Conservation (phyloP, 148 eudicot species). For the Nyssa sinensis region DNA sequence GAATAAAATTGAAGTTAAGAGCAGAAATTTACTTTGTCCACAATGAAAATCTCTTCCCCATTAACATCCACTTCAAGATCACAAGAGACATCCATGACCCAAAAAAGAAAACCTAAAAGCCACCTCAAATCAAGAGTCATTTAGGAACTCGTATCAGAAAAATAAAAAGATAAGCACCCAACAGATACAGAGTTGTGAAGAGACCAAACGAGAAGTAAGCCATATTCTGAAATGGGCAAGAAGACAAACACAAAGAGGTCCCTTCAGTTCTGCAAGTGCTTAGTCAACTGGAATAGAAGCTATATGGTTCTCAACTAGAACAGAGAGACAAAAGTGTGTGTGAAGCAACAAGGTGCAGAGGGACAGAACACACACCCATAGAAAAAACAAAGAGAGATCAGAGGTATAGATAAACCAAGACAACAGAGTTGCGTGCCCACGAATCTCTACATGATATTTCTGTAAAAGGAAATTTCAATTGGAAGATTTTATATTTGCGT, state of each 20-base stretch:
- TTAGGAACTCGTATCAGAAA: slow-evolving; percentile 17
- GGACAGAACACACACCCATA: slow-evolving; percentile 20
- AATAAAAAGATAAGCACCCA: slow-evolving; percentile 4
- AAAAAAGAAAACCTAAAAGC: slow-evolving; percentile 22
- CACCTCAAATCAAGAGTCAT: slow-evolving; percentile 28
- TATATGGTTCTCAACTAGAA: slow-evolving; percentile 10
- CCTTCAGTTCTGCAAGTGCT: slow-evolving; percentile 23
- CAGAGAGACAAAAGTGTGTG: slow-evolving; percentile 35
- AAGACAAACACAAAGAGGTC: slow-evolving; percentile 40
- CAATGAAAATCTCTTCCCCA: slow-evolving; percentile 78
- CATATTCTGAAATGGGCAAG: slow-evolving; percentile 33
- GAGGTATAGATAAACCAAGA: background rate
- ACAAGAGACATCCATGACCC: slow-evolving; percentile 44
- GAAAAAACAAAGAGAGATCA: slow-evolving; percentile 3
- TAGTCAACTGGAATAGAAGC: slow-evolving; percentile 30
- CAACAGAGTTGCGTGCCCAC: slow-evolving; percentile 14
- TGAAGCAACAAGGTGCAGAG: slow-evolving; percentile 29
- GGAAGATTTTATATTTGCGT: background rate
- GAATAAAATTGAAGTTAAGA: slow-evolving; percentile 9
- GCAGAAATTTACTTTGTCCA: slow-evolving; percentile 61
- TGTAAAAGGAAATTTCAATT: slow-evolving; percentile 3
- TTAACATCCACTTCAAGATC: slow-evolving; percentile 83
- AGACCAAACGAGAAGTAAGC: slow-evolving; percentile 14
- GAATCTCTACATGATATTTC: slow-evolving; percentile 14
- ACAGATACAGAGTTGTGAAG: slow-evolving; percentile 11